These are phyloP conservation scores for Chalciporus sp. DNA, from an alignment of 1,284 basidiomycete species.

Conservation along the genomic window DNA sequence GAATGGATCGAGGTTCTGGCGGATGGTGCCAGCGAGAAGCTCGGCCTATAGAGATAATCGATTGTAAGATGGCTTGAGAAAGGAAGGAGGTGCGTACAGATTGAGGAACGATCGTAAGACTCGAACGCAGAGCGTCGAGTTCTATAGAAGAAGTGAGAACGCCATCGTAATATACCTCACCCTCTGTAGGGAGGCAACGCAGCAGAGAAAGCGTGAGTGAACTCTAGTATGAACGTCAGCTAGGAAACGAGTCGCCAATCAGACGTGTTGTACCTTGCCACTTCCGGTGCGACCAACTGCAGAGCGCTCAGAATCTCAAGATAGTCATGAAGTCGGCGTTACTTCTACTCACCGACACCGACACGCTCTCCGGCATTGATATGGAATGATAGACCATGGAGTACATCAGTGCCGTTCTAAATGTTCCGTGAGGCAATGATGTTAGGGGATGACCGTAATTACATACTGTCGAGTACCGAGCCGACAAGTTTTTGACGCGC, in stretches of 20 bases:
- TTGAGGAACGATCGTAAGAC: slow-evolving; percentile 66
- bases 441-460: too few relatives aligned
- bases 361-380: slow-evolving; percentile 14
- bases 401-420: slow-evolving; percentile 6
- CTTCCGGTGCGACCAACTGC: slow-evolving; percentile 20
- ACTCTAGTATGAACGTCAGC: slow-evolving; percentile 36
- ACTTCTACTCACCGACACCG: slow-evolving; percentile 10
- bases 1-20: slow-evolving; percentile 72
- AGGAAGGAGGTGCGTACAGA: slow-evolving; percentile 25
- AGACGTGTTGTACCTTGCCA: slow-evolving; percentile 4
- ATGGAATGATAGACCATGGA: slow-evolving; percentile 11
- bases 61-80: too few relatives aligned
- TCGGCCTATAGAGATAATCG: slow-evolving; percentile 40
- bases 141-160: slow-evolving; percentile 36
- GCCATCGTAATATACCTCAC: slow-evolving; percentile 57
- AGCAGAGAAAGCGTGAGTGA: slow-evolving; percentile 54
- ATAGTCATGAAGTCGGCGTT: not conserved
- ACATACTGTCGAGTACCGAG: slow-evolving; percentile 47
- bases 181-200: slow-evolving; percentile 59
- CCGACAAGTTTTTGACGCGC: slow-evolving; percentile 59
- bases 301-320: not conserved
- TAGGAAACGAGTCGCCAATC: not conserved
- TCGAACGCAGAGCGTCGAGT: slow-evolving; percentile 45
- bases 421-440: too few relatives aligned
- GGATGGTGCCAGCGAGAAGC: slow-evolving; percentile 57